A percentile compares a stretch with the other conserved stretches of the same genome.
These are phyloP conservation scores for Lasiodiplodia hormozganensis DNA, from an alignment of 2,329 filamentous ascomycete species.

Conservation along the genomic window DNA sequence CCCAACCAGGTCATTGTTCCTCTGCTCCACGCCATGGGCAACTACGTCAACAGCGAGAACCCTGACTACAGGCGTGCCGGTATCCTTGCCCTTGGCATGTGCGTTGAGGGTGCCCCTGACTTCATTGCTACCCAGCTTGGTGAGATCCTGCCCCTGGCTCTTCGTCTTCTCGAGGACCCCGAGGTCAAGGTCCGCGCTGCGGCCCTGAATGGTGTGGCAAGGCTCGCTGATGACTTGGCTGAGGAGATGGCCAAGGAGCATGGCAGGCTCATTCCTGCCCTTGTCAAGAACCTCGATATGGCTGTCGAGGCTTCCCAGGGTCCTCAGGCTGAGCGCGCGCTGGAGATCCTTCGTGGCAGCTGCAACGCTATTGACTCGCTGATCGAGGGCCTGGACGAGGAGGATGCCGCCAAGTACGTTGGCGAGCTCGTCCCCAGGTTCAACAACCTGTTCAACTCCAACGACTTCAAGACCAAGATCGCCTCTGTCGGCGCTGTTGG, in stretches of 20 bases:
- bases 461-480: constrained; percentile 88
- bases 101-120: constrained; percentile 94
- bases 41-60: constrained; percentile 77
- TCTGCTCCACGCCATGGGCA: constrained; percentile 82
- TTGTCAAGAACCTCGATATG: constrained; percentile 88
- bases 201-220: constrained; percentile 84
- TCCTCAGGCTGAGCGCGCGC: constrained; percentile 73
- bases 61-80: constrained; percentile 85
- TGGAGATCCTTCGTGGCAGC: constrained; percentile 86
- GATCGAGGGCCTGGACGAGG: constrained; percentile 81
- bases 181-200: constrained; percentile 85
- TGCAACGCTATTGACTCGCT: constrained; percentile 92
- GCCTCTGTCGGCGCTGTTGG: constrained; percentile 88
- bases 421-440: constrained; percentile 83
- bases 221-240: constrained; percentile 89
- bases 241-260: constrained; percentile 90
- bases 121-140: constrained; percentile 94
- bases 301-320: constrained; percentile 71
- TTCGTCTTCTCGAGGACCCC: constrained; percentile 83
- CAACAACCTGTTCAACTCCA: constrained; percentile 80
- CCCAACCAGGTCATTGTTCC: constrained; percentile 95
- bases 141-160: constrained; percentile 82
- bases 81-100: constrained; percentile 90
- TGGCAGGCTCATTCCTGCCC: constrained; percentile 78
- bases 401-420: constrained; percentile 82